A percentile compares a stretch with the other conserved stretches of the same genome.
phyloP scores from a whole-genome alignment of 768 basidiomycete species.

The Steccherinum ochraceum region DNA sequence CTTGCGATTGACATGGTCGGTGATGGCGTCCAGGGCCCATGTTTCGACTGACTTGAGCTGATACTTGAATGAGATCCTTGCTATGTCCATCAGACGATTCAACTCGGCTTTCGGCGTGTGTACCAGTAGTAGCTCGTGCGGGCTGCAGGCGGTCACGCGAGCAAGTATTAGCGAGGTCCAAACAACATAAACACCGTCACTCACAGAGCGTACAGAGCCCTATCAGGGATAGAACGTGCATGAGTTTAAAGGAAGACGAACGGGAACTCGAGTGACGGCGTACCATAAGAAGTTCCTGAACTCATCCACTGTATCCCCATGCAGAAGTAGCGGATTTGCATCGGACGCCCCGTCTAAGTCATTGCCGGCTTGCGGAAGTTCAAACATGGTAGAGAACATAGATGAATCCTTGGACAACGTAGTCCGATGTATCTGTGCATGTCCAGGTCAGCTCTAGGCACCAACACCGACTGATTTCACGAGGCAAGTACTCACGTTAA shows the following conservation, averaged over 20 bases:
- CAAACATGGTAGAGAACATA: conserved; percentile 61
- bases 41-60: conserved; percentile 67
- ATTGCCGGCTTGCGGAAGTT: conserved; percentile 51
- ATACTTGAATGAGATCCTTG: conserved; percentile 65
- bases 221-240: background rate
- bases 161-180: too few relatives aligned
- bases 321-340: conserved; percentile 55
- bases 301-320: conserved; percentile 57
- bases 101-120: conserved; percentile 44
- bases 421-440: conserved; percentile 8
- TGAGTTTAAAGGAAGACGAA: background rate
- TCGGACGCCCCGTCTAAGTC: conserved; percentile 56
- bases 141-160: conserved; percentile 33
- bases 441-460: too few relatives aligned
- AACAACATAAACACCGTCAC: conserved; percentile 19
- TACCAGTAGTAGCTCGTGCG: conserved; percentile 51
- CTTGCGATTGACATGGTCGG: conserved; percentile 56
- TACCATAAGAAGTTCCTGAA: conserved; percentile 68
- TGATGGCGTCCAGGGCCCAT: conserved; percentile 71
- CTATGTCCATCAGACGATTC: conserved; percentile 51
- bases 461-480: background rate
- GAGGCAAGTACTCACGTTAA: conserved; percentile 9
- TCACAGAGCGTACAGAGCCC: conserved; percentile 65
- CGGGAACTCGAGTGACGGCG: background rate
- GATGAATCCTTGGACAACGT: conserved; percentile 26